Conservation (phyloP, 768 basidiomycete species). For the Podaxis carcinomalis region DNA sequence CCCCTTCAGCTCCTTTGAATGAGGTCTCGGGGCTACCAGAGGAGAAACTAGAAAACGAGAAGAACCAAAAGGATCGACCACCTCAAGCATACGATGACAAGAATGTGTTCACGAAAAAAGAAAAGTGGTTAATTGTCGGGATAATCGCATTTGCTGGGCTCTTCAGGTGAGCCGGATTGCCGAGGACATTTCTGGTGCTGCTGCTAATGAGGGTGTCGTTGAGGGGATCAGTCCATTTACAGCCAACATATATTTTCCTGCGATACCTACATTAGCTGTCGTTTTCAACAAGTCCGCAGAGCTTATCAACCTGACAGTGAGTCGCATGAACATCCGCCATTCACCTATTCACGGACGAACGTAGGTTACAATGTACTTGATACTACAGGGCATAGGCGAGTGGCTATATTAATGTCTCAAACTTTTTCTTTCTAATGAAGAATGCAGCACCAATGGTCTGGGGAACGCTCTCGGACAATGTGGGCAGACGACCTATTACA, state of each 20-base stretch:
- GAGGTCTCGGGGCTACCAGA: not conserved
- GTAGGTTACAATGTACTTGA: constrained; percentile 67
- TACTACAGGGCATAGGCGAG: constrained; percentile 61
- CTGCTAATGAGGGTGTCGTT: not conserved
- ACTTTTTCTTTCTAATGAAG: constrained; percentile 1
- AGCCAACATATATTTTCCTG: constrained; percentile 76
- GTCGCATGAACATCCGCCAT: not conserved
- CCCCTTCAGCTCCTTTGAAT: not conserved
- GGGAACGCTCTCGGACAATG: constrained; percentile 65
- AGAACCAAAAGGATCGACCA: not conserved
- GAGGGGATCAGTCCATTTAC: constrained; percentile 52
- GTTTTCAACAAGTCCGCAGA: constrained; percentile 66
- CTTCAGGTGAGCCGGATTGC: constrained; percentile 45
- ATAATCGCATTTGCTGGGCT: constrained; percentile 55
- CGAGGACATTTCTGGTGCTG: not conserved
- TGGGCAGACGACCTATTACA: constrained; percentile 62
- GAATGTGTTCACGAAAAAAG: constrained; percentile 47
- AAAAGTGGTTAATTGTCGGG: constrained; percentile 69
- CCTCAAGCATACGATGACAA: not conserved
- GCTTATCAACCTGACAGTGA: constrained; percentile 73
- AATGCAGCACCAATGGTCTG: constrained; percentile 58
- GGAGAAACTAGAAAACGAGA: not conserved
- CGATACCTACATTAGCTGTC: constrained; percentile 60
- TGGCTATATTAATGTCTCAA: not conserved
- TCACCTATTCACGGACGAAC: not conserved